A percentile compares a stretch with the other conserved stretches of the same genome.
Conservation (phyloP, 2,329 filamentous ascomycete species). For the Aspergillus ruber region DNA sequence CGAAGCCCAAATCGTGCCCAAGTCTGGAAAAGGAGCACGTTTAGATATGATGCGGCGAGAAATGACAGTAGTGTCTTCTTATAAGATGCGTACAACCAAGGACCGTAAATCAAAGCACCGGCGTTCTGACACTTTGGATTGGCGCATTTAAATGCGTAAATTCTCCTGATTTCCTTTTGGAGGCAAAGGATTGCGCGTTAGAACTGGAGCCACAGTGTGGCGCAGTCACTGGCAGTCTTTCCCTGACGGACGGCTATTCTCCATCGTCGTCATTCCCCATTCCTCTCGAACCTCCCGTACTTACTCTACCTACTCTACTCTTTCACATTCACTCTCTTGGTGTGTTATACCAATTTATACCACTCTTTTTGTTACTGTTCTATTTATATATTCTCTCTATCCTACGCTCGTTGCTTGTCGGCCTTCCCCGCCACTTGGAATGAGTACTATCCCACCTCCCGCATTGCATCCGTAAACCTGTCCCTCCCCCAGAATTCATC, state of each 20-base stretch:
- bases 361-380: not conserved
- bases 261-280: slow-evolving; percentile 11
- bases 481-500: slow-evolving; percentile 6
- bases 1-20: not conserved
- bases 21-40: not conserved
- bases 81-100: too few relatives aligned
- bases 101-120: not conserved
- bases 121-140: not conserved
- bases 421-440: slow-evolving; percentile 10
- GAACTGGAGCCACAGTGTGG: not conserved
- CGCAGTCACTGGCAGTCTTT: not conserved
- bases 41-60: not conserved
- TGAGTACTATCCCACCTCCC: slow-evolving; percentile 6
- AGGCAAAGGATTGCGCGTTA: not conserved
- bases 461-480: slow-evolving; percentile 4
- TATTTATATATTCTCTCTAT: slow-evolving; percentile 1
- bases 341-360: not conserved
- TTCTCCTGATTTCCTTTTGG: not conserved
- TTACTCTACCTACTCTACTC: not conserved
- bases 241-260: not conserved
- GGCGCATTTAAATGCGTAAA: too few relatives aligned
- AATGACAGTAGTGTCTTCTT: too few relatives aligned
- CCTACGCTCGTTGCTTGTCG: not conserved
- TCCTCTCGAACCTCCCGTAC: slow-evolving; percentile 1
- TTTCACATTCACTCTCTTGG: not conserved